These are phyloP conservation scores for Phlegmacium glaucopus DNA, from an alignment of 768 basidiomycete species.

Conservation along the genomic window DNA sequence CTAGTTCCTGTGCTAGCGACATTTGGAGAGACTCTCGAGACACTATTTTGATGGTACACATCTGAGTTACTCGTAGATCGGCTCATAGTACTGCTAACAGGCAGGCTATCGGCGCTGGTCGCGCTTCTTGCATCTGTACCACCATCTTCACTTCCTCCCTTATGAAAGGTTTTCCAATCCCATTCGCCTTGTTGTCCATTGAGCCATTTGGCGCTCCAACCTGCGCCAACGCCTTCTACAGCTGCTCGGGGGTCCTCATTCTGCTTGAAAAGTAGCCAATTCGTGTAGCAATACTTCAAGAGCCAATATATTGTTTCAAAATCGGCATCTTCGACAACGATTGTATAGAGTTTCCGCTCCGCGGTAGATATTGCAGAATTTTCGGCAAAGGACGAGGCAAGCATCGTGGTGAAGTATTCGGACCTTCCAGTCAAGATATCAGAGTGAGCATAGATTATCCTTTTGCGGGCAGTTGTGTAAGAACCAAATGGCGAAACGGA, in stretches of 20 bases:
- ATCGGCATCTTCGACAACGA: constrained; percentile 77
- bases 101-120: constrained; percentile 48
- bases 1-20: constrained; percentile 17
- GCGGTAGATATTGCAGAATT: constrained; percentile 34
- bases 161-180: constrained; percentile 68
- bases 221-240: constrained; percentile 64
- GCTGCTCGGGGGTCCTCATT: constrained; percentile 66
- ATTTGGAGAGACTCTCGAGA: constrained; percentile 16
- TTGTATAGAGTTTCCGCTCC: constrained; percentile 56
- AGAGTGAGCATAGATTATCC: constrained; percentile 74
- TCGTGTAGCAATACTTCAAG: constrained; percentile 71
- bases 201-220: constrained; percentile 62
- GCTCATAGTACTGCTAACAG: constrained; percentile 24
- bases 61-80: constrained; percentile 31
- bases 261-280: constrained; percentile 69
- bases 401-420: constrained; percentile 77
- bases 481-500: constrained; percentile 41
- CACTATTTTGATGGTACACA: constrained; percentile 15
- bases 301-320: constrained; percentile 80
- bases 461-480: constrained; percentile 59
- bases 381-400: constrained; percentile 70
- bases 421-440: constrained; percentile 73
- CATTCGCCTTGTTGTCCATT: constrained; percentile 49
- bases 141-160: constrained; percentile 29
- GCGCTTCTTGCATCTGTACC: constrained; percentile 44